Base-by-base conservation (phyloP, 2,329 filamentous ascomycete genomes). In the Gremmenia infestans region DNA sequence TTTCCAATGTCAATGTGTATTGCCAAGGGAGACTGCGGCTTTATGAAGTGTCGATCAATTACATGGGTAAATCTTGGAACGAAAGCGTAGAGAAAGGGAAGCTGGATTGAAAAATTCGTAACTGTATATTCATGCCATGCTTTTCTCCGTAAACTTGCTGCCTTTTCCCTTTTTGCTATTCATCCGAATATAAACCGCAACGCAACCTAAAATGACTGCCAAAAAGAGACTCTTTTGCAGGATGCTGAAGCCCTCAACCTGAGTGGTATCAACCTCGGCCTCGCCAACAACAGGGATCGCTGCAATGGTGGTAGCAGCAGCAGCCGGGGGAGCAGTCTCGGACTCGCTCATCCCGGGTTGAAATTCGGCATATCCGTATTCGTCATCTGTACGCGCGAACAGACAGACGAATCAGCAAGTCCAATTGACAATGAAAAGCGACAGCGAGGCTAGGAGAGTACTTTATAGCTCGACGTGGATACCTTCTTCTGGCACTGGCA, bases 401-500 rank as follows among this genome's bases (percentile, higher is more conserved):
- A 61, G 58, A 56, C 60, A 64, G 59, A 61, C 56, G 57, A 58
- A 70, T 70, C 67, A 70, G 67, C 60, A 62, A 65, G 60, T 61
- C 63, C 60, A 28, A 28, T 28, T 28, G 57, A 48, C 46, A 59
- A 60, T 59, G 54, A 40, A 61, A 50, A 42, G 50, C 54, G 25
- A 28, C 25, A 28, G 47, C 52, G 42, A 57, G 57, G 56, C 49
- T 53, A 61, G 61, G 59, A 58, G 62, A 61, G 60, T 65, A 66
- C 71, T 78, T 82, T 87, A 94, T 75, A 94, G 88, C 78, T 94
- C 89, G 77, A 86, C 82, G 77, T 91, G 88, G 79, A 91, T 93
- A 94, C 90, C 90, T 94, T 94, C 90, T 79, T 84, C 79, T 72
- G 89, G 87, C 64, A 92, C 86, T 73, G 86, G 81, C 67, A 94